These are phyloP conservation scores for Plasmodium blacklocki DNA, from an alignment of 169 alveolate genomes.

Conservation along the genomic window DNA sequence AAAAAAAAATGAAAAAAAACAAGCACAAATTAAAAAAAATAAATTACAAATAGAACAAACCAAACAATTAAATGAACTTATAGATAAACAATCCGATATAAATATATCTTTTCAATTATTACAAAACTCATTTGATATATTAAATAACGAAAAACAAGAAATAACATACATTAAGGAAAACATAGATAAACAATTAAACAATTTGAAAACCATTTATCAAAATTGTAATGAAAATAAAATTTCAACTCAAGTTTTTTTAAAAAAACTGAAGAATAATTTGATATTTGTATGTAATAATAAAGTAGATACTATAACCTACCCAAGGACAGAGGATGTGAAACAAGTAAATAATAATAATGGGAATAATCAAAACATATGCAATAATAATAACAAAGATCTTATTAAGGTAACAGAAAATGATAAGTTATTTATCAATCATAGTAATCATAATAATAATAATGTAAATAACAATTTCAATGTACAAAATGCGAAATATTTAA, in stretches of 20 bases:
- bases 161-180: slow-evolving; percentile 19
- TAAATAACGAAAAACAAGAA: slow-evolving; percentile 23
- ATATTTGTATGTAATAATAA: no score
- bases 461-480: neutral
- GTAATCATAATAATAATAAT: no score
- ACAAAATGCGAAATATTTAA: slow-evolving; percentile 1
- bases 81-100: slow-evolving; percentile 21
- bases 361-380: no score
- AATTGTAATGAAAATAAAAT: slow-evolving; percentile 5
- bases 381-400: no score
- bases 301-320: neutral
- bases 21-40: slow-evolving; percentile 4
- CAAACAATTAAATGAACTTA: slow-evolving; percentile 7
- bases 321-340: no score
- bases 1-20: slow-evolving; percentile 22
- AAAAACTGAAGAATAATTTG: no score
- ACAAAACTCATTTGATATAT: slow-evolving; percentile 9
- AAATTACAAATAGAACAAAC: slow-evolving; percentile 27
- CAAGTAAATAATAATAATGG: no score
- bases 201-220: slow-evolving; percentile 14
- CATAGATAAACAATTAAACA: neutral
- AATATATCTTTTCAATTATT: slow-evolving; percentile 29
- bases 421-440: no score
- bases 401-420: no score
- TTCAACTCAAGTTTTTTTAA: slow-evolving; percentile 1